Evolutionary conservation across 192 early-diverging fungal species (phyloP).

Genomic region (Backusella australiensis): DNA sequence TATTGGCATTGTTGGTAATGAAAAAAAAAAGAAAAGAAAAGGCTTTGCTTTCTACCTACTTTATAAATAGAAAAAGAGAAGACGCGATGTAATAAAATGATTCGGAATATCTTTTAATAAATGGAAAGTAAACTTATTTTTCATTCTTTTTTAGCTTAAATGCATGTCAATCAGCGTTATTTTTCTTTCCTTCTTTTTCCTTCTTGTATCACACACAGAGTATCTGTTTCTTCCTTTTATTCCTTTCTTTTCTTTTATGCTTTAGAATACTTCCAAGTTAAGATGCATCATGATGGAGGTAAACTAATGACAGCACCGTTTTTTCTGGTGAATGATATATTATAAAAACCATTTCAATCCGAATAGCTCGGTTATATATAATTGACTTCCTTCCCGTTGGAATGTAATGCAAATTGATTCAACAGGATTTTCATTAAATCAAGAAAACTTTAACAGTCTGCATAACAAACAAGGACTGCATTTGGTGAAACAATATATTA

Average conservation of each 20-base stretch:
- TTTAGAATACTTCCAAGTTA: too few species aligned
- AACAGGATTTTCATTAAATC: not conserved
- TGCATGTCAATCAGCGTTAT: not conserved
- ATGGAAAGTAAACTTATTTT: not conserved
- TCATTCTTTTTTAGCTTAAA: not conserved
- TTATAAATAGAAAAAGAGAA: not conserved
- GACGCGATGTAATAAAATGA: not conserved
- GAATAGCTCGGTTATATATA: not conserved
- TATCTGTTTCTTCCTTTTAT: too few species aligned
- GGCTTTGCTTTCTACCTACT: not conserved
- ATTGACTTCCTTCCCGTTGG: not conserved
- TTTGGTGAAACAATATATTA: not conserved
- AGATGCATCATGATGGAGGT: too few species aligned
- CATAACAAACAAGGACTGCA: not conserved
- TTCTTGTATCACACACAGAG: not conserved
- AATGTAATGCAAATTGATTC: not conserved
- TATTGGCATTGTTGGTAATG: too few species aligned
- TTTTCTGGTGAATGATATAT: too few species aligned
- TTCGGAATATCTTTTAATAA: not conserved
- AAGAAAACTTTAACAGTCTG: not conserved
- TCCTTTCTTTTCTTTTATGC: too few species aligned
- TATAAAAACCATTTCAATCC: too few species aligned
- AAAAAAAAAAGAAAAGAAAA: too few species aligned
- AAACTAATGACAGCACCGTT: too few species aligned
- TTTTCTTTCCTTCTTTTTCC: not conserved